Evolutionary conservation across 345 rosid genomes (phyloP).

Genomic region (Eucalyptus rudis): DNA sequence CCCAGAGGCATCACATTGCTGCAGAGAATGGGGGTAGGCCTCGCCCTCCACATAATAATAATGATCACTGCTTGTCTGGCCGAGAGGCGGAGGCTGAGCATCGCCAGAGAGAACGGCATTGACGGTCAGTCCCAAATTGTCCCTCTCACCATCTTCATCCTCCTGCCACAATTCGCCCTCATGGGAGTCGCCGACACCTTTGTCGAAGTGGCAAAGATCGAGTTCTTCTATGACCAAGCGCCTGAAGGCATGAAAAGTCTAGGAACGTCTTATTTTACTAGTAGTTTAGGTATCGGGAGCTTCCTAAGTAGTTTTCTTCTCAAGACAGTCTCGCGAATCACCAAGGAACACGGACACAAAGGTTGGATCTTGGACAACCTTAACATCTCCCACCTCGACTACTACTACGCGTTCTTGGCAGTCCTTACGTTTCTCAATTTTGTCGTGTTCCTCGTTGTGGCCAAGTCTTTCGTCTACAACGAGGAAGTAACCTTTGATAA

Average conservation of each 20-base stretch:
- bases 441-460: slow-evolving; percentile 39
- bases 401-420: slow-evolving; percentile 55
- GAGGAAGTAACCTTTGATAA: slow-evolving; percentile 11
- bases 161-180: slow-evolving; percentile 71
- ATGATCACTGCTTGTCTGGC: slow-evolving; percentile 44
- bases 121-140: slow-evolving; percentile 5
- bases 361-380: slow-evolving; percentile 74
- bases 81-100: slow-evolving; percentile 48
- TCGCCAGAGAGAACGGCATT: slow-evolving; percentile 22
- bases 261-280: slow-evolving; percentile 60
- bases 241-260: slow-evolving; percentile 79
- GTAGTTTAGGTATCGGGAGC: slow-evolving; percentile 48
- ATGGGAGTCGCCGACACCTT: slow-evolving; percentile 68
- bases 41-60: slow-evolving; percentile 31
- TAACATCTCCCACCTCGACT: slow-evolving; percentile 56
- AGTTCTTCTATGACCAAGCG: slow-evolving; percentile 86
- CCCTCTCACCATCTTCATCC: slow-evolving; percentile 49
- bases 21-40: slow-evolving; percentile 71
- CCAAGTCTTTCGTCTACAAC: slow-evolving; percentile 44
- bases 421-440: slow-evolving; percentile 38
- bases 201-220: slow-evolving; percentile 65
- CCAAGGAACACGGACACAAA: slow-evolving; percentile 26
- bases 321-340: slow-evolving; percentile 27
- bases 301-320: slow-evolving; percentile 62
- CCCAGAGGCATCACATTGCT: slow-evolving; percentile 74